Conservation (phyloP, 768 basidiomycete species). For the Galerina marginata region DNA sequence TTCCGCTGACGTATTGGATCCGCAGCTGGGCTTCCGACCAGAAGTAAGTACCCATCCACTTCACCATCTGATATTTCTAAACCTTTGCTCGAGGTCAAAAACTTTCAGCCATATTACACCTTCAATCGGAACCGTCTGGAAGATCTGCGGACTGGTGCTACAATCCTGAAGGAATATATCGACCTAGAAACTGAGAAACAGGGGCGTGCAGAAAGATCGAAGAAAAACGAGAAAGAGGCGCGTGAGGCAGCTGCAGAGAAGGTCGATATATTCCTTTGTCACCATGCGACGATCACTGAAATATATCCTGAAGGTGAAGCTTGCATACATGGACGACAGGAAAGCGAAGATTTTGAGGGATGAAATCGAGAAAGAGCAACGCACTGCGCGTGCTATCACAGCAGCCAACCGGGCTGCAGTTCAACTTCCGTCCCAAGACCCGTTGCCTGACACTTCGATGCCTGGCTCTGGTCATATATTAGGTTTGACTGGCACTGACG, state of each 20-base stretch:
- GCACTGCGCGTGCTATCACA: slow-evolving; percentile 35
- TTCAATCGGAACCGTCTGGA: slow-evolving; percentile 58
- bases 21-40: slow-evolving; percentile 74
- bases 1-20: slow-evolving; percentile 10
- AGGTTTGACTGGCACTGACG: slow-evolving; percentile 14
- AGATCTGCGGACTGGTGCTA: slow-evolving; percentile 66
- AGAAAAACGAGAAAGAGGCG: slow-evolving; percentile 64
- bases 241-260: slow-evolving; percentile 58
- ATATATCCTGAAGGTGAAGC: slow-evolving; percentile 58
- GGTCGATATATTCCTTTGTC: slow-evolving; percentile 36
- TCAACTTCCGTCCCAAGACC: slow-evolving; percentile 6
- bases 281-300: not conserved
- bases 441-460: slow-evolving; percentile 31
- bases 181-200: slow-evolving; percentile 56
- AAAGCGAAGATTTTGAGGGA: slow-evolving; percentile 58
- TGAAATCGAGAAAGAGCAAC: slow-evolving; percentile 60
- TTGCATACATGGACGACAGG: slow-evolving; percentile 82
- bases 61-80: slow-evolving; percentile 12
- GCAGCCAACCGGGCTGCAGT: slow-evolving; percentile 21
- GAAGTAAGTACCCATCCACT: slow-evolving; percentile 47
- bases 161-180: slow-evolving; percentile 67
- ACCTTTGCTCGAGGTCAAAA: slow-evolving; percentile 52
- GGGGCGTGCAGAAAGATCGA: slow-evolving; percentile 51
- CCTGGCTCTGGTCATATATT: slow-evolving; percentile 45
- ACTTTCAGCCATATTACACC: slow-evolving; percentile 77